Evolutionary conservation across 1,284 basidiomycete genomes (phyloP), one percentile per base, ranked within the genome.

Genomic region (Malassezia slooffiae): DNA sequence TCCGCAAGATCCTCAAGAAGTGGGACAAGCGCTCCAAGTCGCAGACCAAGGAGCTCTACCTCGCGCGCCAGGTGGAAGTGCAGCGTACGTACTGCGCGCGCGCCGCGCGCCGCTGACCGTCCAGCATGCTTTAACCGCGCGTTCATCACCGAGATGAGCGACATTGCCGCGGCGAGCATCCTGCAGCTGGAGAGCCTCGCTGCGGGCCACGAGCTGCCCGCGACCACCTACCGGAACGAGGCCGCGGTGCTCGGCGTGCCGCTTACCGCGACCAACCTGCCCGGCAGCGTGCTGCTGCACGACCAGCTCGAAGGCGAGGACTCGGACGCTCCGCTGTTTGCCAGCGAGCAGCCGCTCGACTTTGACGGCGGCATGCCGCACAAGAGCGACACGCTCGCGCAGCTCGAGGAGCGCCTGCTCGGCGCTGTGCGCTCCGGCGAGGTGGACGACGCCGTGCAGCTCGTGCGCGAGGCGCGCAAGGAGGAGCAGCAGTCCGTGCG

Each of bases 1-100:
- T 97, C 71, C 80, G 91, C 39, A 97, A 97, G 72, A 97, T 99
- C 42, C 73, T 96, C 53, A 97, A 99, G 67, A 99, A 99, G 70
- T 99, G 89, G 79, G 93, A 97, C 73, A 99, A 97, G 72, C 79
- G 86, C 43, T 89, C 85, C 29, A 96, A 84, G 55, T 89, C 83
- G 12, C 83, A 82, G 26, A 96, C 85, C 13, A 96, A 93, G 71
- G 93, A 99, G 70, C 76, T 97, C 10, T 97, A 97, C 71, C 79
- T 99, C 26, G 80, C 88, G 39, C 81, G 93, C 26, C 93, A 97
- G 71, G 91, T 99, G 10, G 93, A 99, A 58, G 86, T 96, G 11
- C 93, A 97, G 67, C 93, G 91, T 3, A 35, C 40, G 47, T 88
- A n/a, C 89, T 34, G 19, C 32, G 29, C 36, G 9, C 19, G 20